A percentile compares a stretch with the other conserved stretches of the same genome.
Conservation (phyloP, 495 filamentous ascomycete genomes). For the Aspergillus cavernicola region DNA sequence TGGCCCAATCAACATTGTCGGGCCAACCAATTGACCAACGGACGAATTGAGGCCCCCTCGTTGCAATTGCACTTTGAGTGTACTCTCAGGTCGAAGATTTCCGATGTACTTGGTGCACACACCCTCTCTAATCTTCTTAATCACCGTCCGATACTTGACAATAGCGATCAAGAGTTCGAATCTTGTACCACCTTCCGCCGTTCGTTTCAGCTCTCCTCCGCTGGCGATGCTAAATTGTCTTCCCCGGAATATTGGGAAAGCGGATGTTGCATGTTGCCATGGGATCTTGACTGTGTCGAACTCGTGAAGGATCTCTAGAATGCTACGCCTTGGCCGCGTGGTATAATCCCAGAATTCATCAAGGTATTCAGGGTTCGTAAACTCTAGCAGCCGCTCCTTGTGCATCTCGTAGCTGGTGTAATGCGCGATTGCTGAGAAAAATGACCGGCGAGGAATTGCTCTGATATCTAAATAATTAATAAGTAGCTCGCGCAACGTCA, state of each 20-base stretch:
- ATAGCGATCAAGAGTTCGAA: constrained; percentile 85
- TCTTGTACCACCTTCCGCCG: constrained; percentile 35
- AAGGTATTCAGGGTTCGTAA: constrained; percentile 68
- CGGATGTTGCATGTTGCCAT: constrained; percentile 60
- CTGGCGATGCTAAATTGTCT: constrained; percentile 88
- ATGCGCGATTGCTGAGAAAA: constrained; percentile 72
- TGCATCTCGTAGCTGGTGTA: constrained; percentile 70
- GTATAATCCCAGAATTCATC: constrained; percentile 97
- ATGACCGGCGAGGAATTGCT: constrained; percentile 79
- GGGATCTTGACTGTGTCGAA: constrained; percentile 83
- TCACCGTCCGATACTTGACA: constrained; percentile 84
- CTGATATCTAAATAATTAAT: constrained; percentile 82
- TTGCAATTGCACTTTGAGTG: constrained; percentile 56
- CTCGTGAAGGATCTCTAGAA: constrained; percentile 87
- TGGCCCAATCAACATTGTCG: constrained; percentile 77
- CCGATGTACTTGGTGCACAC: constrained; percentile 87
- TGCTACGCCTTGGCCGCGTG: constrained; percentile 82
- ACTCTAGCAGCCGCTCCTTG: constrained; percentile 76
- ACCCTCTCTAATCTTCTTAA: constrained; percentile 79
- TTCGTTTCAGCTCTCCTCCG: constrained; percentile 53
- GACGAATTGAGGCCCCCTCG: constrained; percentile 53
- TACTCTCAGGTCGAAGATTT: constrained; percentile 53
- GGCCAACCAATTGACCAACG: constrained; percentile 41
- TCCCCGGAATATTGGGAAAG: constrained; percentile 72
- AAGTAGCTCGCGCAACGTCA: constrained; percentile 74